Evolutionary conservation across 371 early-diverging fungal species (phyloP).

Genomic region (Mortierella sp.): DNA sequence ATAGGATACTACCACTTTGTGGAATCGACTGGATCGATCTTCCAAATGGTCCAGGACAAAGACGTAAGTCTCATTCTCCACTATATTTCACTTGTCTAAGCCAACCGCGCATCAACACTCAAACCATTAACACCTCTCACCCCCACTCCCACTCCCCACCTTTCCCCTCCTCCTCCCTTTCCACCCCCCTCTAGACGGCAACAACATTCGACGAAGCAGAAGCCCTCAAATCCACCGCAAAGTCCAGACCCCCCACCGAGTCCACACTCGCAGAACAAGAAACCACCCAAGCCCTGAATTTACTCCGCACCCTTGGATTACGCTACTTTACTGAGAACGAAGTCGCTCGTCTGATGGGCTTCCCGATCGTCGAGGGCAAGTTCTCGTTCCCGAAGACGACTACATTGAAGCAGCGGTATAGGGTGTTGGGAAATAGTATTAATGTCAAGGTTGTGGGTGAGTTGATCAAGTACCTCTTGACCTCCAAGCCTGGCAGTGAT

Average conservation of each 20-base stretch:
- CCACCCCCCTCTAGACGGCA: conserved; percentile 24
- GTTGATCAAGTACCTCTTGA: conserved; percentile 67
- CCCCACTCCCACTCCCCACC: too few relatives aligned
- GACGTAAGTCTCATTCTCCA: conserved; percentile 59
- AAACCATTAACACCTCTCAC: neutral
- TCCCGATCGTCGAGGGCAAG: conserved; percentile 65
- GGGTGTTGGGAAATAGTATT: conserved; percentile 78
- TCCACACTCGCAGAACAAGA: conserved; percentile 17
- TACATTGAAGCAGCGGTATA: conserved; percentile 73
- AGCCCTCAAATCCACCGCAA: conserved; percentile 24
- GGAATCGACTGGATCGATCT: conserved; percentile 82
- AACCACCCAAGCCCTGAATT: conserved; percentile 28
- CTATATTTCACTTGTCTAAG: neutral
- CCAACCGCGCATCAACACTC: neutral
- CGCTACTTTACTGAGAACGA: conserved; percentile 87
- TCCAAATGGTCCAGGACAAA: conserved; percentile 68
- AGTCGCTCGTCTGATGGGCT: conserved; percentile 86
- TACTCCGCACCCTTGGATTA: conserved; percentile 61
- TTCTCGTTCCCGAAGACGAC: conserved; percentile 68
- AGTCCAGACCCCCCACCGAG: neutral
- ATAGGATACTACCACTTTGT: conserved; percentile 81
- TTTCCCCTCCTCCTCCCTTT: neutral
- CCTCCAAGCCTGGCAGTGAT: conserved; percentile 36
- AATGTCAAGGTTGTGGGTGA: conserved; percentile 75
- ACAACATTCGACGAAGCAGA: conserved; percentile 37